Evolutionary conservation across 139 green algal species (phyloP).

Genomic region (Closterium sp.): DNA sequence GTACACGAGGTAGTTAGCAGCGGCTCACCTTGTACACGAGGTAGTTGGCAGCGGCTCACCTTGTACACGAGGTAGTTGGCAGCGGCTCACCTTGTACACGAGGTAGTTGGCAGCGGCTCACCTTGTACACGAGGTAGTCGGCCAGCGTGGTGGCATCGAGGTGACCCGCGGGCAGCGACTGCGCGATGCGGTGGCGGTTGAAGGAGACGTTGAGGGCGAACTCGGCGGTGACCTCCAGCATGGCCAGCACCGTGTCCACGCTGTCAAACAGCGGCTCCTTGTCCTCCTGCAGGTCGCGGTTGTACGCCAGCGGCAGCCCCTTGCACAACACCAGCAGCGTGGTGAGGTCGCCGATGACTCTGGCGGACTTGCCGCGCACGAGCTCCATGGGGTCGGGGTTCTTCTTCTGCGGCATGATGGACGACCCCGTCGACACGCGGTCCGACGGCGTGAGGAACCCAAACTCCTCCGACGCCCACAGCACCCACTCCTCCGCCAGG

Average conservation of each 20-base stretch:
- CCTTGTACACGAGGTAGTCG: conserved; percentile 98
- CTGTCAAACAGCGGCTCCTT: conserved; percentile 95
- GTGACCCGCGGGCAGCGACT: conserved; percentile 50
- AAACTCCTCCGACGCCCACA: conserved; percentile 54
- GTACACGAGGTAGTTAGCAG: too few species aligned
- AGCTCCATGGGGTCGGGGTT: conserved; percentile 98
- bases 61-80: too few species aligned
- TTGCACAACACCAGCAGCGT: conserved; percentile 89
- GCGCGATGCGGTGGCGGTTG: conserved; percentile 79
- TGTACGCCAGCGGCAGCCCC: conserved; percentile 95
- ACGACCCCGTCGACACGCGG: conserved; percentile 74
- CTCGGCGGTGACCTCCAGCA: conserved; percentile 86
- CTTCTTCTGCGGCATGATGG: conserved; percentile 99
- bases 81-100: too few species aligned
- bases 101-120: too few species aligned
- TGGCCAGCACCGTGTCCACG: conserved; percentile 85
- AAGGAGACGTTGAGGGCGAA: conserved; percentile 88
- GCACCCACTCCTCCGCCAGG: conserved; percentile 54
- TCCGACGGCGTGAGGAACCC: conserved; percentile 50
- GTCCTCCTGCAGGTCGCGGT: conserved; percentile 96
- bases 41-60: too few species aligned
- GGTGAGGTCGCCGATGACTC: conserved; percentile 83
- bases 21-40: too few species aligned
- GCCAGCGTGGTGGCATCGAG: conserved; percentile 97
- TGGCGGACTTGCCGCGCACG: conserved; percentile 82